These are phyloP conservation scores for Populus alba DNA, from an alignment of 345 rosid species.

Conservation along the genomic window DNA sequence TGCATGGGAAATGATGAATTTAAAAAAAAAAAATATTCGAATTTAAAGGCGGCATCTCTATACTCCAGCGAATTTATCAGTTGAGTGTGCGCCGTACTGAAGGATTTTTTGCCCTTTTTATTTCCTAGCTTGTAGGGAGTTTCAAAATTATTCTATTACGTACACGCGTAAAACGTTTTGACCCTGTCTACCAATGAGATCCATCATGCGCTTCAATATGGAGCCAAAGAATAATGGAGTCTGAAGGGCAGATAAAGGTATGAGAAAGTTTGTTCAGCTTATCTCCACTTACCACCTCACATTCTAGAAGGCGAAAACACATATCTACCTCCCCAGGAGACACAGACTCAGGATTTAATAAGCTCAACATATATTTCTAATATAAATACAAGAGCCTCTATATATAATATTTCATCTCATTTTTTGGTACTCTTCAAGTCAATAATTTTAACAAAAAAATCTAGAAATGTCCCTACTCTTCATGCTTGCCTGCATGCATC, in stretches of 20 bases:
- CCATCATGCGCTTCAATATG: background rate
- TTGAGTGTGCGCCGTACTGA: too few relatives aligned
- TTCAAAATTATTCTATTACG: background rate
- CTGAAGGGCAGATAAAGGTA: background rate
- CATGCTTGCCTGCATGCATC: background rate
- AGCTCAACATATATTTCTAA: too few relatives aligned
- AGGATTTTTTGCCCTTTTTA: too few relatives aligned
- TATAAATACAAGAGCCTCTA: too few relatives aligned
- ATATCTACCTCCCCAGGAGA: background rate
- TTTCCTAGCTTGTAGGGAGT: too few relatives aligned
- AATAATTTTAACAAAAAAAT: too few relatives aligned
- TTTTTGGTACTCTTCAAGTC: background rate
- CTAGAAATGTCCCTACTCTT: background rate
- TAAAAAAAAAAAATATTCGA: too few relatives aligned
- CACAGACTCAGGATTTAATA: too few relatives aligned
- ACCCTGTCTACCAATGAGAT: background rate
- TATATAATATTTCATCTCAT: too few relatives aligned
- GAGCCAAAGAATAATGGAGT: background rate
- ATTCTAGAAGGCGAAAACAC: background rate
- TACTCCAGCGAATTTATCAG: too few relatives aligned
- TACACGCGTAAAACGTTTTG: background rate
- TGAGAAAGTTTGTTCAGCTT: background rate
- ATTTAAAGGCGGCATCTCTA: too few relatives aligned
- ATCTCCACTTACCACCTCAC: background rate
- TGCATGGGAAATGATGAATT: too few relatives aligned